Evolutionary conservation across 1,284 basidiomycete species (phyloP).

Genomic region (Cutaneotrichosporon sp.): DNA sequence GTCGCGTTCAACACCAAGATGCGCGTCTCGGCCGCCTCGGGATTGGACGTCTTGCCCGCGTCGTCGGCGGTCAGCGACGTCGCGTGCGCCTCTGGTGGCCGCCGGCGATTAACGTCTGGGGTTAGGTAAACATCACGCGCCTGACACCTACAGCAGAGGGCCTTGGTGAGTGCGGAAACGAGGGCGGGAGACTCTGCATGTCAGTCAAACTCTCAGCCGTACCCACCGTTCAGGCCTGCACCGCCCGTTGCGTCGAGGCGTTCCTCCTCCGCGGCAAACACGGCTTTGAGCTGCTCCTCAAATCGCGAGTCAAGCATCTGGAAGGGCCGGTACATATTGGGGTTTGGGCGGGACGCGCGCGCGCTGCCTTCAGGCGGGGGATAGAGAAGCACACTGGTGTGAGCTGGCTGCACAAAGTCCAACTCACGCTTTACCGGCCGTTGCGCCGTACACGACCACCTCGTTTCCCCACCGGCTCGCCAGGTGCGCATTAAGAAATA

Average conservation of each 20-base stretch:
- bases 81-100: constrained; percentile 48
- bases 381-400: constrained; percentile 31
- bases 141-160: constrained; percentile 78
- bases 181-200: constrained; percentile 57
- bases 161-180: constrained; percentile 80
- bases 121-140: not conserved
- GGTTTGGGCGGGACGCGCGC: constrained; percentile 50
- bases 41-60: constrained; percentile 14
- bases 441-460: constrained; percentile 82
- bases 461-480: constrained; percentile 87
- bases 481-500: constrained; percentile 88
- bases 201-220: not conserved
- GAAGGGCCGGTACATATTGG: constrained; percentile 81
- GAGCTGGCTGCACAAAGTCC: not conserved
- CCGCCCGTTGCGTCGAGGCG: constrained; percentile 51
- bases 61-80: constrained; percentile 14
- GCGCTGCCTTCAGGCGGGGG: constrained; percentile 38
- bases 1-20: constrained; percentile 91
- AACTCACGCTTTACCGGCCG: constrained; percentile 61
- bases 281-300: constrained; percentile 60
- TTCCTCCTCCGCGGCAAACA: constrained; percentile 61
- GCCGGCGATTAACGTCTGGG: constrained; percentile 76
- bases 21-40: constrained; percentile 59
- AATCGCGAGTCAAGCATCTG: constrained; percentile 56
- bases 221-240: constrained; percentile 51